phyloP scores from a whole-genome alignment of 805 yeast genomes.

The Candida pini region DNA sequence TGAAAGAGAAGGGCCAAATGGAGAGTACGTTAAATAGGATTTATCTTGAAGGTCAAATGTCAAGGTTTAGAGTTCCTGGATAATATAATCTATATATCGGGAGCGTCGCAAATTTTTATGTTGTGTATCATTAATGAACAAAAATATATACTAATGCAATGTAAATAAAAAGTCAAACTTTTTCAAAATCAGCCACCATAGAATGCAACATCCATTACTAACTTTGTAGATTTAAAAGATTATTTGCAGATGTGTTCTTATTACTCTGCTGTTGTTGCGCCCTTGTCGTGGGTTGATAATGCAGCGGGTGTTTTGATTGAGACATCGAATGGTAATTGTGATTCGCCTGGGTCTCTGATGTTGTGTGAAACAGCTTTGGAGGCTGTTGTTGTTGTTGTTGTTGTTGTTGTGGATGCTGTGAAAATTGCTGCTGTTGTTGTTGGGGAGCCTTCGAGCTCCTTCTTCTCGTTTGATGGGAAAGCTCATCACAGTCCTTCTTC shows the following conservation, averaged over 20 bases:
- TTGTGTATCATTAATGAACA: conserved; percentile 3
- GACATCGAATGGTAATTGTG: neutral
- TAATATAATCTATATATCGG: neutral
- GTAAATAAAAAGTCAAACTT: too few relatives aligned
- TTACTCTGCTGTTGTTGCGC: conserved; percentile 26
- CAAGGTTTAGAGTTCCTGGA: conserved; percentile 47
- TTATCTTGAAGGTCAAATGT: conserved; percentile 62
- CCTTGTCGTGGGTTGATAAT: conserved; percentile 24
- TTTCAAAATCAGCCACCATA: too few relatives aligned
- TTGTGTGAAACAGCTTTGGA: neutral
- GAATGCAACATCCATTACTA: too few relatives aligned
- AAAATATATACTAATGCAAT: neutral
- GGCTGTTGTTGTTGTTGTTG: conserved; percentile 2
- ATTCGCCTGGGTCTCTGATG: conserved; percentile 1
- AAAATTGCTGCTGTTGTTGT: conserved; percentile 6
- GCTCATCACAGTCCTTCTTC: too few relatives aligned
- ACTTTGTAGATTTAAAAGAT: conserved; percentile 18
- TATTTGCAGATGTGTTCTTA: conserved; percentile 14
- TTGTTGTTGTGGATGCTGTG: conserved; percentile 6
- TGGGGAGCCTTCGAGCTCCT: too few relatives aligned
- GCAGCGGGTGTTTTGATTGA: conserved; percentile 1
- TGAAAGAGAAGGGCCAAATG: conserved; percentile 52
- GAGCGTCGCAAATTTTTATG: neutral
- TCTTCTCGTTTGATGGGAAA: too few relatives aligned
- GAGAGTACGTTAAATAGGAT: conserved; percentile 59